These are phyloP conservation scores for Beauveria pseudobassiana DNA, from an alignment of 2,329 filamentous ascomycete genomes.

Conservation along the genomic window DNA sequence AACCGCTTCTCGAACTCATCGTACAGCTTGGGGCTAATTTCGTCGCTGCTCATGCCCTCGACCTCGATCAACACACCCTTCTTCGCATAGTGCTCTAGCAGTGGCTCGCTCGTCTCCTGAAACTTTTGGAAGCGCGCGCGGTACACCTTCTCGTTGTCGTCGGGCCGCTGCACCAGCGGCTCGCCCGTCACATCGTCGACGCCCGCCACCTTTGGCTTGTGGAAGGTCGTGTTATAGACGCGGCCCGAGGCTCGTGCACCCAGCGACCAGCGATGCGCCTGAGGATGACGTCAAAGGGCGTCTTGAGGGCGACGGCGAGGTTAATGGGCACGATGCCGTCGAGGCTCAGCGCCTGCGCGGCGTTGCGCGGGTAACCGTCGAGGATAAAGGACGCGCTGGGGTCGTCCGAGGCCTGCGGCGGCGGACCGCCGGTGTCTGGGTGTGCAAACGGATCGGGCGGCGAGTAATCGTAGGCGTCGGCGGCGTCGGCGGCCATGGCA, in stretches of 20 bases:
- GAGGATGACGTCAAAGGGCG: slow-evolving; percentile 78
- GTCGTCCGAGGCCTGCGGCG: slow-evolving; percentile 51
- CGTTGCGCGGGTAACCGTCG: slow-evolving; percentile 91
- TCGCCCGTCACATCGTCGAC: slow-evolving; percentile 90
- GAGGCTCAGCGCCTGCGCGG: slow-evolving; percentile 67
- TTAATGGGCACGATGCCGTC: slow-evolving; percentile 89
- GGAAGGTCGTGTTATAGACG: slow-evolving; percentile 93
- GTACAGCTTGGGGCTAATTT: slow-evolving; percentile 88
- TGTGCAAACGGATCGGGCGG: slow-evolving; percentile 29
- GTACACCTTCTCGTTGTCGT: slow-evolving; percentile 86
- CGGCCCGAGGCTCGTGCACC: slow-evolving; percentile 86
- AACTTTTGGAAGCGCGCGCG: slow-evolving; percentile 73
- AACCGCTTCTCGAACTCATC: slow-evolving; percentile 77
- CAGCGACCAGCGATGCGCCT: slow-evolving; percentile 85
- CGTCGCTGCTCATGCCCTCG: slow-evolving; percentile 81
- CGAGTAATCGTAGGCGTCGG: slow-evolving; percentile 27
- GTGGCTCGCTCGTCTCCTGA: slow-evolving; percentile 73
- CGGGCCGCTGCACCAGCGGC: slow-evolving; percentile 68
- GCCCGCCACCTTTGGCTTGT: slow-evolving; percentile 72
- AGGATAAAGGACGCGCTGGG: slow-evolving; percentile 86
- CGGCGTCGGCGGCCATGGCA: slow-evolving; percentile 31
- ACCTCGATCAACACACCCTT: slow-evolving; percentile 83
- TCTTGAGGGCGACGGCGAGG: slow-evolving; percentile 79
- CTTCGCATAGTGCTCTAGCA: slow-evolving; percentile 82
- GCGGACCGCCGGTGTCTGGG: slow-evolving; percentile 27